Percentiles rank a stretch among this genome's conserved stretches.
phyloP scores from a whole-genome alignment of 306 rosid genomes.

The Dicorynia guianensis region DNA sequence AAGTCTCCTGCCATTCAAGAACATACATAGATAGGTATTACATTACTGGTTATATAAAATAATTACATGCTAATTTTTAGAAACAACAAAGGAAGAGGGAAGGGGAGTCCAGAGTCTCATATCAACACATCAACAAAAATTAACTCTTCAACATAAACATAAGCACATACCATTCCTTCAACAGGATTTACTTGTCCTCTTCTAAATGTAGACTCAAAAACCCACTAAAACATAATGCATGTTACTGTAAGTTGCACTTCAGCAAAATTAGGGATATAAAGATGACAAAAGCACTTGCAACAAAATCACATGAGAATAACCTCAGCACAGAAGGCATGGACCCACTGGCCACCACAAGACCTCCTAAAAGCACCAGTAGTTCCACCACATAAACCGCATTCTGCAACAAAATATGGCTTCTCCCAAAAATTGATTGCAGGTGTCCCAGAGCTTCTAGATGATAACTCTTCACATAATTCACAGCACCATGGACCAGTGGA shows the following conservation, averaged over 20 bases:
- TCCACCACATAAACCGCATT: slow-evolving; percentile 95
- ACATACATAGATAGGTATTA: slow-evolving; percentile 10
- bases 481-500: slow-evolving; percentile 95
- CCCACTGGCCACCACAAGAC: slow-evolving; percentile 92
- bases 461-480: slow-evolving; percentile 84
- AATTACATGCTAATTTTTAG: neutral
- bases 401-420: slow-evolving; percentile 73
- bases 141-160: slow-evolving; percentile 28
- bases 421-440: slow-evolving; percentile 83
- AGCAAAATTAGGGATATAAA: slow-evolving; percentile 16
- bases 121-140: slow-evolving; percentile 1
- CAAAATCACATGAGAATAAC: slow-evolving; percentile 47
- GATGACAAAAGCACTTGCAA: slow-evolving; percentile 6
- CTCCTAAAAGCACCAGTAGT: slow-evolving; percentile 94
- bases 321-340: slow-evolving; percentile 99
- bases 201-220: slow-evolving; percentile 79
- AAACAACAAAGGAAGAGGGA: neutral
- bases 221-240: slow-evolving; percentile 67
- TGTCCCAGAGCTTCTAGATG: slow-evolving; percentile 59
- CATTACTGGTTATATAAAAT: slow-evolving; percentile 21
- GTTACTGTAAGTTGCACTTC: slow-evolving; percentile 11
- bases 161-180: slow-evolving; percentile 86
- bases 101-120: slow-evolving; percentile 14
- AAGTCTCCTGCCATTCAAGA: slow-evolving; percentile 63
- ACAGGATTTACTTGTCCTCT: slow-evolving; percentile 83